Evolutionary conservation across 2,329 filamentous ascomycete species (phyloP).

Genomic region (Penicillium fuscoglaucum): DNA sequence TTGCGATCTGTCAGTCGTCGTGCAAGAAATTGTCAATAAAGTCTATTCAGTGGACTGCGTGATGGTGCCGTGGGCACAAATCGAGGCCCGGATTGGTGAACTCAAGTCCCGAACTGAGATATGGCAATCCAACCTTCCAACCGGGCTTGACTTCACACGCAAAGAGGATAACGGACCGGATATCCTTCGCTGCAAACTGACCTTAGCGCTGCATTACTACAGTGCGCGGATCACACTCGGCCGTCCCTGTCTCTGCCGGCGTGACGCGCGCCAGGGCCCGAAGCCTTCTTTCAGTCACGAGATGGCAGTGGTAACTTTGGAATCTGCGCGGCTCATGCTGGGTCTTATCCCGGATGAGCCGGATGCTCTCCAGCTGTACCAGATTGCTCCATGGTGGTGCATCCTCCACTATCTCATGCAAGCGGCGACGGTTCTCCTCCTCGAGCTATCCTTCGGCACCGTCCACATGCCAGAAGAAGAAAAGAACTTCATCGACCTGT

Average conservation of each 20-base stretch:
- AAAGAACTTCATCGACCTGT: slow-evolving; percentile 33
- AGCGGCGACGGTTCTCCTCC: slow-evolving; percentile 45
- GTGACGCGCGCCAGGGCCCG: slow-evolving; percentile 36
- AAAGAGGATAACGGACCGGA: slow-evolving; percentile 37
- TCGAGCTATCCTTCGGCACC: slow-evolving; percentile 48
- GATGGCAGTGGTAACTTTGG: slow-evolving; percentile 42
- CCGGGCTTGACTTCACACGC: slow-evolving; percentile 38
- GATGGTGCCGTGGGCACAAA: slow-evolving; percentile 42
- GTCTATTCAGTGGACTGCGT: slow-evolving; percentile 45
- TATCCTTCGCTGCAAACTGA: slow-evolving; percentile 41
- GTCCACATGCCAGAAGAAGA: slow-evolving; percentile 47
- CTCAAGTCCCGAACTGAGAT: slow-evolving; percentile 40
- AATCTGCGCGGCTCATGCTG: slow-evolving; percentile 42
- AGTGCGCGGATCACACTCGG: slow-evolving; percentile 47
- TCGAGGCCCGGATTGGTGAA: slow-evolving; percentile 43
- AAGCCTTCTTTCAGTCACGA: slow-evolving; percentile 40
- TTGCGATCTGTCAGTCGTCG: slow-evolving; percentile 42
- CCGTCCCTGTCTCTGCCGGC: slow-evolving; percentile 49
- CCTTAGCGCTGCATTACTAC: slow-evolving; percentile 47
- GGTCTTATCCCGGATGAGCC: slow-evolving; percentile 46
- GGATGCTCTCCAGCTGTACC: slow-evolving; percentile 42
- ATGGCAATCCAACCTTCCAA: slow-evolving; percentile 42
- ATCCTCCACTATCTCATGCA: slow-evolving; percentile 50
- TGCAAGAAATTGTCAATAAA: slow-evolving; percentile 44
- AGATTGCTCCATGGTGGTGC: slow-evolving; percentile 48